Conservation (phyloP, 345 rosid species). For the Moringa oleifera region DNA sequence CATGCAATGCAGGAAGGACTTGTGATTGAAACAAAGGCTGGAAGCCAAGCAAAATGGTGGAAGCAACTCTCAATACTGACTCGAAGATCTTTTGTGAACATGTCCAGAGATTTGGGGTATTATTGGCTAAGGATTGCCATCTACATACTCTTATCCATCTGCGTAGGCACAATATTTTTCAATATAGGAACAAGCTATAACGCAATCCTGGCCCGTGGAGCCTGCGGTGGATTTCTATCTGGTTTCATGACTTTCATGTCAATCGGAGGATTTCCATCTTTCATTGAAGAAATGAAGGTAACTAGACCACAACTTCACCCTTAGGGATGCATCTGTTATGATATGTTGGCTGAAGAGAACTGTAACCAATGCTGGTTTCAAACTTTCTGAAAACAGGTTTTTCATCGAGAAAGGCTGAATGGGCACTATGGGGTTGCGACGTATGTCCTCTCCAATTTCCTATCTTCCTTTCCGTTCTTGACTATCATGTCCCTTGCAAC, state of each 20-base stretch:
- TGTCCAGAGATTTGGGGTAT: slow-evolving; percentile 50
- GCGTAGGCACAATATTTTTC: slow-evolving; percentile 41
- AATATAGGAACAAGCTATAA: slow-evolving; percentile 31
- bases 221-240: slow-evolving; percentile 40
- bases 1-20: slow-evolving; percentile 39
- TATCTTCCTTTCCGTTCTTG: slow-evolving; percentile 49
- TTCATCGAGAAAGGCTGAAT: slow-evolving; percentile 36
- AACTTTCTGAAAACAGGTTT: slow-evolving; percentile 27
- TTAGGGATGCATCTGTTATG: not conserved
- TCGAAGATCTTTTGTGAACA: slow-evolving; percentile 35
- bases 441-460: slow-evolving; percentile 40
- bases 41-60: slow-evolving; percentile 34
- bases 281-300: slow-evolving; percentile 52
- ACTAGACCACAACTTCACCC: not conserved
- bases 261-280: slow-evolving; percentile 52
- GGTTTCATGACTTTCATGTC: slow-evolving; percentile 61
- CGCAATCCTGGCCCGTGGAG: slow-evolving; percentile 41
- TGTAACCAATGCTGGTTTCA: slow-evolving; percentile 2
- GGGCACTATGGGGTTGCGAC: slow-evolving; percentile 42
- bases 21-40: slow-evolving; percentile 9
- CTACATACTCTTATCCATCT: slow-evolving; percentile 31
- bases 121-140: slow-evolving; percentile 45
- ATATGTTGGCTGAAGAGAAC: not conserved
- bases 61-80: slow-evolving; percentile 41
- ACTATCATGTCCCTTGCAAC: slow-evolving; percentile 29